Percentiles rank a stretch among this genome's conserved stretches.
phyloP scores from a whole-genome alignment of 2,329 filamentous ascomycete species.

The Fusarium piperis region DNA sequence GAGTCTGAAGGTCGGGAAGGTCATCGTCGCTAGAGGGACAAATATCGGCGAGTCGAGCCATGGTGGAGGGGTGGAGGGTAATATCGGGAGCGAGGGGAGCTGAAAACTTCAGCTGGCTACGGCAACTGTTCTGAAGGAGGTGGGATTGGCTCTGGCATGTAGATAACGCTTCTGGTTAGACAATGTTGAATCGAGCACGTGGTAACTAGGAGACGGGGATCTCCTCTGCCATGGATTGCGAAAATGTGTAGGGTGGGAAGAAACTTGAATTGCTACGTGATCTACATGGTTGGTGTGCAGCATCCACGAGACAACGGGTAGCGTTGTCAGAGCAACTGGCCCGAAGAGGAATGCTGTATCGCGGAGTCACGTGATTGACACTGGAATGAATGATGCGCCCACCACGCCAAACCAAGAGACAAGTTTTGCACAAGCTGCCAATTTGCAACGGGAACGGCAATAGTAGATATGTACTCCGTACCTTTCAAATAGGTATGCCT shows the following conservation, averaged over 20 bases:
- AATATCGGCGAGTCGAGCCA: constrained; percentile 45
- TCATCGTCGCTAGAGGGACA: constrained; percentile 53
- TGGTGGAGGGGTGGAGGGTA: constrained; percentile 11
- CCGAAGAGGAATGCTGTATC: constrained; percentile 8
- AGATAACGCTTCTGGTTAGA: constrained; percentile 9
- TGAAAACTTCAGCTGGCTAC: not conserved
- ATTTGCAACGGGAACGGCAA: not conserved
- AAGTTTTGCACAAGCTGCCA: not conserved
- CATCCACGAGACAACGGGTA: not conserved
- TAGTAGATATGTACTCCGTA: no score
- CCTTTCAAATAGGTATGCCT: not conserved
- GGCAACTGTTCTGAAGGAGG: not conserved
- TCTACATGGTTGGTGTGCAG: constrained; percentile 1
- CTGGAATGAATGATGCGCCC: not conserved
- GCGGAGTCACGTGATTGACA: constrained; percentile 16
- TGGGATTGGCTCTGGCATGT: constrained; percentile 7
- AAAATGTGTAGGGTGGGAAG: constrained; percentile 3
- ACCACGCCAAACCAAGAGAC: not conserved
- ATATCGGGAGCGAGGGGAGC: not conserved
- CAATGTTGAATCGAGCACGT: constrained; percentile 13
- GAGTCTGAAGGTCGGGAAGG: constrained; percentile 51
- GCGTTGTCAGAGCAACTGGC: constrained; percentile 30
- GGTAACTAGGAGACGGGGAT: not conserved
- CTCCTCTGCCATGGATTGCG: not conserved
- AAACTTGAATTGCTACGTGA: constrained; percentile 19